These are phyloP conservation scores for Tylopilus sp. DNA, from an alignment of 768 basidiomycete species.

Conservation along the genomic window DNA sequence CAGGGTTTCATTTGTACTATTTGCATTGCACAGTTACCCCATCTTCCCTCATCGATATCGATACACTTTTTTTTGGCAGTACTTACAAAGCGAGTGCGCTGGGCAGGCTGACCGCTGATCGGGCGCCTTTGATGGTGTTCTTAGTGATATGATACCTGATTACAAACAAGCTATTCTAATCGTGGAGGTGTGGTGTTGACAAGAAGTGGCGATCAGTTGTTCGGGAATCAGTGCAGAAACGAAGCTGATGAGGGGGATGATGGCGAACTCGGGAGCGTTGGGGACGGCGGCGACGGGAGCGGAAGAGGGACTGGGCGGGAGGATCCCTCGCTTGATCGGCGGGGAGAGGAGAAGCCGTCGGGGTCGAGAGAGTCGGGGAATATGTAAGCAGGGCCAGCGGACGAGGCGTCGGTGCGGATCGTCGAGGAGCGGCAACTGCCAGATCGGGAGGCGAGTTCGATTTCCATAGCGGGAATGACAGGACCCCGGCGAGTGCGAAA, in stretches of 20 bases:
- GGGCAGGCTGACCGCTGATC: conserved; percentile 22
- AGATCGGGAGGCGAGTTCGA: conserved; percentile 18
- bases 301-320: conserved; percentile 12
- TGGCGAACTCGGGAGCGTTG: conserved; percentile 17
- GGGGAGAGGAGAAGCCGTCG: conserved; percentile 13
- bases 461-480: conserved; percentile 16
- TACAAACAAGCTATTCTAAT: conserved; percentile 31
- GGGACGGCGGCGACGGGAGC: conserved; percentile 17
- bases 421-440: conserved; percentile 20
- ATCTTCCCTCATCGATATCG: conserved; percentile 14
- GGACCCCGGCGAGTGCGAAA: conserved; percentile 31
- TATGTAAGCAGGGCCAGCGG: conserved; percentile 23
- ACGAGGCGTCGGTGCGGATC: conserved; percentile 30
- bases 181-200: conserved; percentile 4
- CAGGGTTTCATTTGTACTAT: conserved; percentile 33
- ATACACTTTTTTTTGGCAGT: conserved; percentile 24
- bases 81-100: conserved; percentile 18
- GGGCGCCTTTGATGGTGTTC: conserved; percentile 15
- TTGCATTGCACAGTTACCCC: conserved; percentile 28
- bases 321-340: conserved; percentile 16
- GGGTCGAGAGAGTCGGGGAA: conserved; percentile 21
- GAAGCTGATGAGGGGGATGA: conserved; percentile 16
- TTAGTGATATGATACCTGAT: conserved; percentile 33
- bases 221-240: conserved; percentile 16
- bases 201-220: conserved; percentile 11